phyloP scores from a whole-genome alignment of 2,329 filamentous ascomycete genomes.

The Paramyrothecium roridum region DNA sequence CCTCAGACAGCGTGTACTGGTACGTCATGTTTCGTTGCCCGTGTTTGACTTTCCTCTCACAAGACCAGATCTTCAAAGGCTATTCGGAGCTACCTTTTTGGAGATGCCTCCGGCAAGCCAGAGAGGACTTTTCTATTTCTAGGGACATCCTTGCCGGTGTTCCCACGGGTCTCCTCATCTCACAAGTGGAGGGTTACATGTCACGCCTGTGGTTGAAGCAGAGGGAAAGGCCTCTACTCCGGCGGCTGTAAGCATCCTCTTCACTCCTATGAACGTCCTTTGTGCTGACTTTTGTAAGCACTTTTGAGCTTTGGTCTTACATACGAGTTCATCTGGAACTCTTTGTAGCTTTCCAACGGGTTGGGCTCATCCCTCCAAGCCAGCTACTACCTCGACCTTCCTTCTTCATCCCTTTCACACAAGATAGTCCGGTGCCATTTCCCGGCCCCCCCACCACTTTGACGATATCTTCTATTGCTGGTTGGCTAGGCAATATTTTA shows the following conservation, averaged over 20 bases:
- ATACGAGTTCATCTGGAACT: conserved; percentile 48
- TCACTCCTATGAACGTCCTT: no score
- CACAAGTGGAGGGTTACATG: conserved; percentile 23
- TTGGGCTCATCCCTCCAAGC: conserved; percentile 41
- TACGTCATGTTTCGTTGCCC: conserved; percentile 21
- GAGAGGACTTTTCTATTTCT: conserved; percentile 23
- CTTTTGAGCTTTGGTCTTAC: conserved; percentile 34
- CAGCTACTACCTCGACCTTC: conserved; percentile 39
- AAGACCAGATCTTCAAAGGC: conserved; percentile 45
- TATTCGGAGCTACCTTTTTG: conserved; percentile 48
- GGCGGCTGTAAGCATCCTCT: conserved; percentile 20
- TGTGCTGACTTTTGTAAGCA: conserved; percentile 11
- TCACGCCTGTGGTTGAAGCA: conserved; percentile 19
- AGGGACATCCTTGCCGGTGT: conserved; percentile 28
- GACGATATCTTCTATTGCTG: conserved; percentile 26
- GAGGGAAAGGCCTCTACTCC: conserved; percentile 14
- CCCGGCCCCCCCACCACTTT: conserved; percentile 34
- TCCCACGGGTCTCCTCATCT: conserved; percentile 22
- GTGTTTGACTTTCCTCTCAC: conserved; percentile 6
- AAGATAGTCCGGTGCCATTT: conserved; percentile 47
- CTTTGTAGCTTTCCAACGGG: conserved; percentile 49
- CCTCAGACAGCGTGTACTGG: conserved; percentile 52
- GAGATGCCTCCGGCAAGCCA: conserved; percentile 30
- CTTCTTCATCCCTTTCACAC: conserved; percentile 55
- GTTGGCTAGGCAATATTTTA: conserved; percentile 39